Percentiles rank a stretch among this genome's conserved stretches.
Evolutionary conservation across 768 basidiomycete species (phyloP).

Genomic region (Gymnopilus dilepis): DNA sequence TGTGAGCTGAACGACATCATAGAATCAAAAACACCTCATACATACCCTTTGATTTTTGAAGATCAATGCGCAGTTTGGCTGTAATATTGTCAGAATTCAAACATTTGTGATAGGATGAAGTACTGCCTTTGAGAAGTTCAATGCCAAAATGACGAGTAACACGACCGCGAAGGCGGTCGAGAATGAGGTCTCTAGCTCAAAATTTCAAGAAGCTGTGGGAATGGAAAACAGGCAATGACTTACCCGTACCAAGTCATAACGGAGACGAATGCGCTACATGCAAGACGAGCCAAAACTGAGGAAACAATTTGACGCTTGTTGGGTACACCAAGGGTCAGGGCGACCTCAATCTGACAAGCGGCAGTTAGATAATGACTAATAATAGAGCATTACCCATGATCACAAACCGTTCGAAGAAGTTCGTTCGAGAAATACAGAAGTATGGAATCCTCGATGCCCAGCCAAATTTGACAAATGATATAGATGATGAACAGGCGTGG

Average conservation of each 20-base stretch:
- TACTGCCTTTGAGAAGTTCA: not conserved
- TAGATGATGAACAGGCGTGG: constrained; percentile 28
- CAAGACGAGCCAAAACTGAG: not conserved
- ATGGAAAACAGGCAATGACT: not conserved
- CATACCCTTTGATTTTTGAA: not conserved
- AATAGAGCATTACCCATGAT: no score
- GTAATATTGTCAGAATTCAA: not conserved
- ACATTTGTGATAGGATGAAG: no score
- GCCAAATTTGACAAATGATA: constrained; percentile 30
- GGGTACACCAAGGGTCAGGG: not conserved
- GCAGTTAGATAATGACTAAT: no score
- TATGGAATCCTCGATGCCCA: constrained; percentile 29
- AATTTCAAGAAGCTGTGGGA: not conserved
- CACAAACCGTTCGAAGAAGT: constrained; percentile 6
- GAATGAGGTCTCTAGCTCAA: not conserved
- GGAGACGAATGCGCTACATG: not conserved
- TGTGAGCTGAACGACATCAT: no score
- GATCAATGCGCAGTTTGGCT: constrained; percentile 7
- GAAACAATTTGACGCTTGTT: not conserved
- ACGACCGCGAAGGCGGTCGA: not conserved
- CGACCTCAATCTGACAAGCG: constrained; percentile 9
- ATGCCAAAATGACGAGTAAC: constrained; percentile 3
- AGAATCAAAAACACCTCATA: not conserved
- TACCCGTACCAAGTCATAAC: not conserved
- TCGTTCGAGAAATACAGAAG: constrained; percentile 31